phyloP scores from a whole-genome alignment of 78 protist genomes.

The Dictyostelium brefeldianum region DNA sequence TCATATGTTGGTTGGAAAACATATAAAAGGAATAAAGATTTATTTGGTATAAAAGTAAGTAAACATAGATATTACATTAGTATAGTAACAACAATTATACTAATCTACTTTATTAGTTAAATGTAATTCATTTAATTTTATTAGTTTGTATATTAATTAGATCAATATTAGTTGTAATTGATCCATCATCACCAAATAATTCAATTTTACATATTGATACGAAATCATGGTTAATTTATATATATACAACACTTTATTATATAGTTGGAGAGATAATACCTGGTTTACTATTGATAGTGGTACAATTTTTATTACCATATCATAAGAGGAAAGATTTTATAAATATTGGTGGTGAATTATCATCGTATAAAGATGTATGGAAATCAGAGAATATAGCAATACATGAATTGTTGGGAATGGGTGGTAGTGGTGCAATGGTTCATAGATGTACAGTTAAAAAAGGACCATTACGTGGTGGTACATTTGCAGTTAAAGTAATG shows the following conservation, averaged over 20 bases:
- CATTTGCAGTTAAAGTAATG: constrained; percentile 34
- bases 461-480: constrained; percentile 41
- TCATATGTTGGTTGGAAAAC: constrained; percentile 41
- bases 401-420: constrained; percentile 21
- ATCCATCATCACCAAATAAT: constrained; percentile 38
- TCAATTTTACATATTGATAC: constrained; percentile 33
- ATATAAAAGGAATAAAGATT: constrained; percentile 17
- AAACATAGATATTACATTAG: background rate
- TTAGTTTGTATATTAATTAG: constrained; percentile 28
- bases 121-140: constrained; percentile 25
- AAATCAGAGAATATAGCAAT: constrained; percentile 18
- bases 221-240: background rate
- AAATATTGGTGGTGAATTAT: constrained; percentile 21
- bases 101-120: background rate
- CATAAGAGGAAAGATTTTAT: constrained; percentile 8
- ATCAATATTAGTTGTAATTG: constrained; percentile 10
- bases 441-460: constrained; percentile 8
- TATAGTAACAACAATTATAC: background rate
- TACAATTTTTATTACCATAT: constrained; percentile 24
- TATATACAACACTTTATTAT: constrained; percentile 1
- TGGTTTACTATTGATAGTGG: background rate
- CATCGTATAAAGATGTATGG: constrained; percentile 12
- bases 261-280: constrained; percentile 32
- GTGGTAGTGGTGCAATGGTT: constrained; percentile 51
- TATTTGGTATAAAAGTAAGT: constrained; percentile 30